phyloP scores from a whole-genome alignment of 2,329 filamentous ascomycete species.

The Aspergillus tanneri region DNA sequence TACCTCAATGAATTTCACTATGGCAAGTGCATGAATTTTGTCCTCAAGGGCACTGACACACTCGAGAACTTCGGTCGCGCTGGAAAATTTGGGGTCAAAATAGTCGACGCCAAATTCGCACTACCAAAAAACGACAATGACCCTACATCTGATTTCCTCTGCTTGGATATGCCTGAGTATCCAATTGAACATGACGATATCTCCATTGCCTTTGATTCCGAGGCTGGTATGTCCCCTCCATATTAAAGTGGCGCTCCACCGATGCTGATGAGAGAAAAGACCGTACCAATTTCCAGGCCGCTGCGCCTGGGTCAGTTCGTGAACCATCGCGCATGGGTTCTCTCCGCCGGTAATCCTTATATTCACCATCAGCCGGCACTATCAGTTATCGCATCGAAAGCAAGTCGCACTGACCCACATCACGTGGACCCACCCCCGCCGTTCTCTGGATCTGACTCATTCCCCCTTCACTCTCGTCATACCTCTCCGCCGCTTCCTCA shows the following conservation, averaged over 20 bases:
- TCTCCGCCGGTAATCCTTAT: conserved; percentile 35
- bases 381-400: conserved; percentile 1
- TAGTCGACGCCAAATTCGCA: conserved; percentile 89
- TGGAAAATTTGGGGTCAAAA: conserved; percentile 69
- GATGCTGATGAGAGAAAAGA: conserved; percentile 27
- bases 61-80: conserved; percentile 68
- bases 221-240: conserved; percentile 60
- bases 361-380: not conserved
- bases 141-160: conserved; percentile 69
- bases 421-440: conserved; percentile 8
- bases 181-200: conserved; percentile 93
- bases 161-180: conserved; percentile 82
- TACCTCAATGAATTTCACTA: conserved; percentile 89
- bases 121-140: conserved; percentile 61
- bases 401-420: conserved; percentile 4
- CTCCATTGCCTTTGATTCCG: conserved; percentile 76
- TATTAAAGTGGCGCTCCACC: not conserved
- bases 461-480: not conserved
- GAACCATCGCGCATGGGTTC: conserved; percentile 43
- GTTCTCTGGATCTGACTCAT: not conserved
- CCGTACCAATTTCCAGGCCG: conserved; percentile 38
- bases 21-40: conserved; percentile 85
- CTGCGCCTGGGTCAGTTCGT: conserved; percentile 39
- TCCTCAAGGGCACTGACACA: conserved; percentile 77
- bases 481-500: conserved; percentile 9